Base-by-base conservation (phyloP, 306 rosid genomes). In the cucumber (Cucumis sativus) region DNA sequence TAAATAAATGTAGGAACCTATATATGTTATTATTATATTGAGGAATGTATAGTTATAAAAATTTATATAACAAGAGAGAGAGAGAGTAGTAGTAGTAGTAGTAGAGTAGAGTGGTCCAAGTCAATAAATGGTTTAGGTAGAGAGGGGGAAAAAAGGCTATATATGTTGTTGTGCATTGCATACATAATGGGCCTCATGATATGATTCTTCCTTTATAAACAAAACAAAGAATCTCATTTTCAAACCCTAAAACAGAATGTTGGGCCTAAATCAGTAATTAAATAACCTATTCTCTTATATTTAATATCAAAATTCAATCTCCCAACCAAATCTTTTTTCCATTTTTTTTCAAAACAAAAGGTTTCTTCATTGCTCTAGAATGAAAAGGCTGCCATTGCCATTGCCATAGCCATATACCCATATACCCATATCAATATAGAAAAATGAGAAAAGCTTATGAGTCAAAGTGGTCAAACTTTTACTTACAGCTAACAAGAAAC, bases 391-490 rank as follows among this genome's bases (percentile, higher is more conserved):
- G 74, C 39, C 82, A 81, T n/a, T 10, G 51, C 30, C 30, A 21
- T 66, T 4, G 85, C 79, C 55, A 51, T n/a, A n/a, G n/a, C n/a
- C n/a, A n/a, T n/a, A n/a, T n/a, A n/a, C n/a, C 79, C 55, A 51
- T 51, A 37, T 37, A 13, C 18, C 55, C 55, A 51, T 51, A 51
- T 91, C 97, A 89, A 88, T 80, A 86, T 88, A 47, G 93, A 91
- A 85, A 79, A 87, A 88, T 75, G 97, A 83, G 90, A 86, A 85
- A 85, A 1, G 88, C 84, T 85, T 91, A 88, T 84, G 63, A 82
- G 92, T 88, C 89, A 85, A 91, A 88, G 83, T 83, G 80, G 88
- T 89, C 88, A 79, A 83, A 85, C 85, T 87, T 85, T 78, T 75
- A 83, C 85, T 78, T 75, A 83, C 85, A 82, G 79, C 88, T 83